These are phyloP conservation scores for Pseudonitzschia pungens DNA, from an alignment of 108 stramenopile species.

Conservation along the genomic window DNA sequence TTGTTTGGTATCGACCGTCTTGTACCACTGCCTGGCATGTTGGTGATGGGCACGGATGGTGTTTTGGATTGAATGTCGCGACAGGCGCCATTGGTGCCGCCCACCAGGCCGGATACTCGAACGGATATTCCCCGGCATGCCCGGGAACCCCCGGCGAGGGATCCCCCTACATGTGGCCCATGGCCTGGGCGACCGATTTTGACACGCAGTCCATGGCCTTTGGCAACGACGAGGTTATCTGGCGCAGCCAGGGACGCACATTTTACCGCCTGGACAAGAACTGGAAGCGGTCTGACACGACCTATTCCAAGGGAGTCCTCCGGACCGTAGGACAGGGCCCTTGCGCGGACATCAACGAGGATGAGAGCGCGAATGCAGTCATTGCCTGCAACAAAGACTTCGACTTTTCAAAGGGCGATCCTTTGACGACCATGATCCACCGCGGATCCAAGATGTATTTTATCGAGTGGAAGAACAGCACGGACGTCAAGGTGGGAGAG, in stretches of 20 bases:
- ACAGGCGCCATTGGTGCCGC: constrained; percentile 54
- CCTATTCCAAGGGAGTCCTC: constrained; percentile 31
- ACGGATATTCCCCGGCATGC: constrained; percentile 34
- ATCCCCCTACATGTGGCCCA: constrained; percentile 60
- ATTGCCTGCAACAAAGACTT: constrained; percentile 28
- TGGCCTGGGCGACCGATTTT: constrained; percentile 43
- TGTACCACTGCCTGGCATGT: too few species aligned
- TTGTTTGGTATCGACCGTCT: constrained; percentile 6
- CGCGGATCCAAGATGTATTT: constrained; percentile 48
- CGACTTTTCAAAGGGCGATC: constrained; percentile 14
- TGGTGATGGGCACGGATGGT: too few species aligned
- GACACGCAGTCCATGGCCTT: constrained; percentile 41
- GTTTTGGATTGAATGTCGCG: too few species aligned
- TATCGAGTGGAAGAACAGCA: constrained; percentile 33
- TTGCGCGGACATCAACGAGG: constrained; percentile 37
- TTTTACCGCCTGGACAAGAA: constrained; percentile 55
- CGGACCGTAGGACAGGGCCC: constrained; percentile 46
- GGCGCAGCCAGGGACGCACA: constrained; percentile 28
- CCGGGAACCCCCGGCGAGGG: constrained; percentile 45
- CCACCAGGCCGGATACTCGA: constrained; percentile 45
- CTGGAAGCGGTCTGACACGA: constrained; percentile 52
- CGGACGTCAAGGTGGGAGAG: constrained; percentile 35
- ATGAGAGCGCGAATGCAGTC: constrained; percentile 19
- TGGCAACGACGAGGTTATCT: constrained; percentile 41
- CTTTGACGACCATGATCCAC: constrained; percentile 53